Evolutionary conservation across 176 grass and related monocot genomes (phyloP).

Genomic region (Musa itinerans): DNA sequence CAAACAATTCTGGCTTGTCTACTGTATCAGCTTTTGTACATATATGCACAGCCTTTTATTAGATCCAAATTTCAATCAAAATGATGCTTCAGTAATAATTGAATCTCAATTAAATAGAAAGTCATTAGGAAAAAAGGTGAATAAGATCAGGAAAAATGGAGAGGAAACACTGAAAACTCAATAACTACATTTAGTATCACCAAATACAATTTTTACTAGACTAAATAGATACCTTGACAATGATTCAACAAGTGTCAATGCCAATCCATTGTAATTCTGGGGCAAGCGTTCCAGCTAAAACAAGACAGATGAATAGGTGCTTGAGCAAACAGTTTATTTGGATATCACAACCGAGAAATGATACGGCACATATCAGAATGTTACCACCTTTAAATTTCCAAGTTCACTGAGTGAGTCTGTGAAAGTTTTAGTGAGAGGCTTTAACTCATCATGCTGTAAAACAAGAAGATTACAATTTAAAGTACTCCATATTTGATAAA

Average conservation of each 20-base stretch:
- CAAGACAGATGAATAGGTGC: constrained; percentile 20
- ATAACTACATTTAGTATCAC: neutral
- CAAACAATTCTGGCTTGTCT: neutral
- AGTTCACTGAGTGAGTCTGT: constrained; percentile 93
- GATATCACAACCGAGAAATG: constrained; percentile 1
- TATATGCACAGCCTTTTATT: neutral
- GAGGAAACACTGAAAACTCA: neutral
- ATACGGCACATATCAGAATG: constrained; percentile 22
- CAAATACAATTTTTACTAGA: neutral
- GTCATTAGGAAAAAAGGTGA: neutral
- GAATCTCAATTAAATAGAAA: neutral
- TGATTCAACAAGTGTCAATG: constrained; percentile 74
- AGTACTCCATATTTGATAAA: neutral
- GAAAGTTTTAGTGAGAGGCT: constrained; percentile 80
- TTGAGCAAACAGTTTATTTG: neutral
- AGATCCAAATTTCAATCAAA: neutral
- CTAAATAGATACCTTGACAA: constrained; percentile 69
- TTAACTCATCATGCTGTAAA: constrained; percentile 93
- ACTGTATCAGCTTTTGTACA: neutral
- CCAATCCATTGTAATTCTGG: constrained; percentile 80
- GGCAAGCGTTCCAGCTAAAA: constrained; percentile 83
- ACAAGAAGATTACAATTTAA: constrained; percentile 12
- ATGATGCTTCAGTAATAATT: neutral
- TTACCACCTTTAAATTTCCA: constrained; percentile 91
- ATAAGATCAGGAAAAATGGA: neutral